phyloP scores from a whole-genome alignment of 2,329 filamentous ascomycete genomes.

The Neofusicoccum sp. region DNA sequence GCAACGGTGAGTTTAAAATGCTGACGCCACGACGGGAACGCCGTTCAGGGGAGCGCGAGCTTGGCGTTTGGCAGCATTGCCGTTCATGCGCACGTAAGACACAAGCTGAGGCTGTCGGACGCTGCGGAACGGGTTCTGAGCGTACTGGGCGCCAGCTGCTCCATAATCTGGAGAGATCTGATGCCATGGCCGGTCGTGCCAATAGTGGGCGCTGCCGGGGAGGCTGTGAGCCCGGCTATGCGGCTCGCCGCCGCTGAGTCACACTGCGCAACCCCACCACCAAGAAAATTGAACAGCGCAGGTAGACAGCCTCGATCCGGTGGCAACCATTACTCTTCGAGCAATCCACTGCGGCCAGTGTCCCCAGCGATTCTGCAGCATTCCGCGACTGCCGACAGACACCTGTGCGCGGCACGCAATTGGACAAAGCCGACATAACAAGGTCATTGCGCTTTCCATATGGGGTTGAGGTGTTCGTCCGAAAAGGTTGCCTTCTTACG shows the following conservation, averaged over 20 bases:
- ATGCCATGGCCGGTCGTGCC: not conserved
- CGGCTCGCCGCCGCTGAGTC: constrained; percentile 11
- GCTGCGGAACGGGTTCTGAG: not conserved
- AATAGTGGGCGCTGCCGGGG: not conserved
- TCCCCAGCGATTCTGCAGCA: not conserved
- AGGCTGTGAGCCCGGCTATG: not conserved
- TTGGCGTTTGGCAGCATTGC: constrained; percentile 3
- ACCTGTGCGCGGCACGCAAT: not conserved
- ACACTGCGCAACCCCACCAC: constrained; percentile 7
- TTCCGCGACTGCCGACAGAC: not conserved
- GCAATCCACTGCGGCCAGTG: not conserved
- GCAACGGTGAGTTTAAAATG: constrained; percentile 7
- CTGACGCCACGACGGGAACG: constrained; percentile 14
- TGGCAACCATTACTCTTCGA: not conserved
- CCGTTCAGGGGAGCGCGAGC: constrained; percentile 8
- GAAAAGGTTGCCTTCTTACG: not conserved
- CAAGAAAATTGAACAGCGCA: not conserved
- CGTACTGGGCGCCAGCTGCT: not conserved
- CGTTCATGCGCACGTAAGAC: constrained; percentile 1
- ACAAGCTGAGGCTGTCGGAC: not conserved
- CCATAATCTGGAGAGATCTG: not conserved
- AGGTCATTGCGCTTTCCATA: constrained; percentile 6
- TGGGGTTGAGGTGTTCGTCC: constrained; percentile 4
- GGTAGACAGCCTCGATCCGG: not conserved
- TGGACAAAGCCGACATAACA: not conserved